Base-by-base conservation (phyloP, 306 rosid species). In the Lupinus albus region DNA sequence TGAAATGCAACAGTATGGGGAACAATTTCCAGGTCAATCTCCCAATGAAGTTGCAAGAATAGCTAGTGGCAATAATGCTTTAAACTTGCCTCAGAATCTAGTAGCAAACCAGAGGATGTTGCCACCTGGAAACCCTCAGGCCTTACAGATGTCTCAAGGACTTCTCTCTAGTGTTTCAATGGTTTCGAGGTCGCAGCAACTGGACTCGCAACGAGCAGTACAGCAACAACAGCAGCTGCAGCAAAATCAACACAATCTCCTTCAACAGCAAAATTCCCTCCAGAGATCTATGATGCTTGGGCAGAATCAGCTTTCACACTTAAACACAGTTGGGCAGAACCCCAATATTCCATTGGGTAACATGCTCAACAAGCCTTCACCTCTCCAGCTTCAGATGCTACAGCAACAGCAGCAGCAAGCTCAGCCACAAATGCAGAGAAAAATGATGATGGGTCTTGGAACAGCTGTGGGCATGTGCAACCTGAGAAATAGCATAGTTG, bases 61-160 rank as follows among this genome's bases (percentile, higher is more conserved):
- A 59, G 72, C 69, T 21, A 62, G 15, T 52, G 64, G 80, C 52
- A 61, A 82, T 62, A 86, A 83, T 74, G 61, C 91, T 21, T 68
- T 89, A 41, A 87, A 80, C 72, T 6, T 89, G 61, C 53, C 89
- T 54, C 99, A 93, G 78, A 89, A 75, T 78, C 89, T 71, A 55
- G 77, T 81, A 62, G 70, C 87, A 47, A 81, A 79, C 70, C 11
- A 89, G 49, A 93, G 99, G 83, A 94, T 90, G 92, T 79, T 90
- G 71, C 97, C 95, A 15, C 91, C 95, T 46, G 97, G 96, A 70
- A 88, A 87, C 71, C 61, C 85, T 76, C 97, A 86, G 79, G 90
- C 92, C 75, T 79, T 94, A 55, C 97, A 88, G 83, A 86, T 89
- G 85, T 94, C 99, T 68, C 97, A 88, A 77, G 97, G 94, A 55